Evolutionary conservation across 345 rosid genomes (phyloP).

Genomic region (Excoecaria agallocha): DNA sequence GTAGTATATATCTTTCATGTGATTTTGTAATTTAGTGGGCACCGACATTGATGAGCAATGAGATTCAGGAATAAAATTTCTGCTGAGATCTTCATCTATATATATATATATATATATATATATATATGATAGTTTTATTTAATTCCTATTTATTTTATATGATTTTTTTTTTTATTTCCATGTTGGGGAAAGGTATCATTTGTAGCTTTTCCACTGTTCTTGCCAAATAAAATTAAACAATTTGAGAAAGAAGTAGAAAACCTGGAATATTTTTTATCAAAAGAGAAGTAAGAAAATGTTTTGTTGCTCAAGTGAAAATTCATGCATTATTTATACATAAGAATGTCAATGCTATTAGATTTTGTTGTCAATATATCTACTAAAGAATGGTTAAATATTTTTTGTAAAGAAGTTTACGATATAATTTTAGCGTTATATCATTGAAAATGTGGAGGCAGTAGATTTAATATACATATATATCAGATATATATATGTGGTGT

Average conservation of each 20-base stretch:
- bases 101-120: neutral
- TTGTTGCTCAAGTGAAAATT: neutral
- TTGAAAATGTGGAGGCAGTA: too few relatives aligned
- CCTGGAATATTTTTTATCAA: constrained; percentile 26
- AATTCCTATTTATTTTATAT: neutral
- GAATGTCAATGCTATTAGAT: too few relatives aligned
- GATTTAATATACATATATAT: too few relatives aligned
- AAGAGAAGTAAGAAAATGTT: constrained; percentile 11
- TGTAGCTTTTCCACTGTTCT: constrained; percentile 10
- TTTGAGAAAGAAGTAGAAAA: neutral
- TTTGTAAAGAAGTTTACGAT: too few relatives aligned
- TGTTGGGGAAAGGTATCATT: constrained; percentile 13
- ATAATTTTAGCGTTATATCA: too few relatives aligned
- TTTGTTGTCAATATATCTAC: too few relatives aligned
- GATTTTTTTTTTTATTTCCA: constrained; percentile 18
- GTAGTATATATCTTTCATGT: neutral
- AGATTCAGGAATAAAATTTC: constrained; percentile 2
- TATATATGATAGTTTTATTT: constrained; percentile 4
- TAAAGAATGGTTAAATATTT: too few relatives aligned
- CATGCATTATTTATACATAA: too few relatives aligned
- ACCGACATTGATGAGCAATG: constrained; percentile 50
- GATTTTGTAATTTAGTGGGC: constrained; percentile 38
- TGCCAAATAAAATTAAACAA: constrained; percentile 27
- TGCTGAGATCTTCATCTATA: constrained; percentile 1
- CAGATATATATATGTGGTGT: too few relatives aligned